These are phyloP conservation scores for Quercus bicolor DNA, from an alignment of 306 rosid species.

Conservation along the genomic window DNA sequence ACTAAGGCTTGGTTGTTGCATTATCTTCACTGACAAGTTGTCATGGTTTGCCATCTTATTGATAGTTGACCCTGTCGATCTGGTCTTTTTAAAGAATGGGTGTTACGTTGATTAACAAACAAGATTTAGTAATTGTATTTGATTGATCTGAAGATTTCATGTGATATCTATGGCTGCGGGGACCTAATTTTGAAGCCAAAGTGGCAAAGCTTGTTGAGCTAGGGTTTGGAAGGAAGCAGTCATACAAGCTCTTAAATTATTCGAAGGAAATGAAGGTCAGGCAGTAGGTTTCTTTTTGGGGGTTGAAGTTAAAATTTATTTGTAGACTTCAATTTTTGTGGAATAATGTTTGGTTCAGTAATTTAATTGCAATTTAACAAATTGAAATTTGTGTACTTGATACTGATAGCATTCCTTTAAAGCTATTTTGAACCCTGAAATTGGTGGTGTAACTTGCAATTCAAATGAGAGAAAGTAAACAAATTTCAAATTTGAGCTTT, in stretches of 20 bases:
- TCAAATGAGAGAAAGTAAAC: background rate
- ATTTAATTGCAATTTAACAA: background rate
- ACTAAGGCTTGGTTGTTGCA: too few species aligned
- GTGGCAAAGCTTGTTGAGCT: slow-evolving; percentile 89
- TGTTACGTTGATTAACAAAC: background rate
- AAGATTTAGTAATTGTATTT: background rate
- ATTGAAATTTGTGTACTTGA: background rate
- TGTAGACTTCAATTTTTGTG: background rate
- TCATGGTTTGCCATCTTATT: background rate
- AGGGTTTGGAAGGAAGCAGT: slow-evolving; percentile 88
- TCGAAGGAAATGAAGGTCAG: slow-evolving; percentile 54
- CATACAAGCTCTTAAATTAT: slow-evolving; percentile 74
- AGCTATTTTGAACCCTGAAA: background rate
- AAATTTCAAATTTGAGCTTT: background rate
- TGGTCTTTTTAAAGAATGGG: background rate
- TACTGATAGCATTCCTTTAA: slow-evolving; percentile 1
- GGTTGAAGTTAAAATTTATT: slow-evolving; percentile 20
- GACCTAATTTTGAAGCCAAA: slow-evolving; percentile 69
- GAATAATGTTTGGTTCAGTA: background rate
- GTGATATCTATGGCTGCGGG: slow-evolving; percentile 39
- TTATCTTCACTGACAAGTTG: too few species aligned
- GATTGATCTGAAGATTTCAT: background rate
- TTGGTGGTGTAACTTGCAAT: background rate
- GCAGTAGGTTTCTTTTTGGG: slow-evolving; percentile 55
- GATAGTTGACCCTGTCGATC: background rate